Percentiles rank a stretch among this genome's conserved stretches.
phyloP scores from a whole-genome alignment of 805 yeast genomes.

The Ogataea zsoltii region DNA sequence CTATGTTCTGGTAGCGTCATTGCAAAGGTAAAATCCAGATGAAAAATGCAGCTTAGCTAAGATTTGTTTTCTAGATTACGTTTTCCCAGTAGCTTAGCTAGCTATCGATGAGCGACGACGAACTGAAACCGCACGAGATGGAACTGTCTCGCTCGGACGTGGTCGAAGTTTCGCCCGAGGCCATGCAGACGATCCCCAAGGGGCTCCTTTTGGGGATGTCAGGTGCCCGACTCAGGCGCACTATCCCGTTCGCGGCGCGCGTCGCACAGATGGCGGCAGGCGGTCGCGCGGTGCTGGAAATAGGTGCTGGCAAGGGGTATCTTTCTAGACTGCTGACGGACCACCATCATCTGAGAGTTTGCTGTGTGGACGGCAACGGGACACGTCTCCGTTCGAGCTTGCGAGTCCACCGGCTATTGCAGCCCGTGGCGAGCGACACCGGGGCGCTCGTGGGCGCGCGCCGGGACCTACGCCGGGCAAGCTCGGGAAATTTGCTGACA shows the following conservation, averaged over 20 bases:
- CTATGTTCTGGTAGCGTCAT: no score
- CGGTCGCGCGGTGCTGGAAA: conserved; percentile 21
- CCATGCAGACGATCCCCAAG: not conserved
- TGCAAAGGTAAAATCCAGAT: no score
- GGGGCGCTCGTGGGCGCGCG: conserved; percentile 1
- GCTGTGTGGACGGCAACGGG: conserved; percentile 27
- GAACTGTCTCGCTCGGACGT: conserved; percentile 3
- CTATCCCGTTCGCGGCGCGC: conserved; percentile 18
- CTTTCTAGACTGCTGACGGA: conserved; percentile 27
- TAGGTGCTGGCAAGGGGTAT: conserved; percentile 36
- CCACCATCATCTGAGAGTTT: conserved; percentile 14
- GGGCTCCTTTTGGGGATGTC: conserved; percentile 21
- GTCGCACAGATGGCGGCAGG: conserved; percentile 6
- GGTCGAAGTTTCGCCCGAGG: not conserved
- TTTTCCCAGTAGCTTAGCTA: no score
- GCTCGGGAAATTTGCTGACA: conserved; percentile 16
- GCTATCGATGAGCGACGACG: no score
- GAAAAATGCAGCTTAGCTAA: no score
- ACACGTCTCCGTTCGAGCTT: conserved; percentile 23
- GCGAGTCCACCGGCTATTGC: conserved; percentile 24
- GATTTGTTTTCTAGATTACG: no score
- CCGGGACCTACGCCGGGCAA: not conserved
- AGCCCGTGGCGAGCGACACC: conserved; percentile 10
- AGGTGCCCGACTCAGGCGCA: conserved; percentile 8
- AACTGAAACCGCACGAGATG: not conserved